phyloP scores from a whole-genome alignment of 2,329 filamentous ascomycete species.

The Pseudogymnoascus sp. region DNA sequence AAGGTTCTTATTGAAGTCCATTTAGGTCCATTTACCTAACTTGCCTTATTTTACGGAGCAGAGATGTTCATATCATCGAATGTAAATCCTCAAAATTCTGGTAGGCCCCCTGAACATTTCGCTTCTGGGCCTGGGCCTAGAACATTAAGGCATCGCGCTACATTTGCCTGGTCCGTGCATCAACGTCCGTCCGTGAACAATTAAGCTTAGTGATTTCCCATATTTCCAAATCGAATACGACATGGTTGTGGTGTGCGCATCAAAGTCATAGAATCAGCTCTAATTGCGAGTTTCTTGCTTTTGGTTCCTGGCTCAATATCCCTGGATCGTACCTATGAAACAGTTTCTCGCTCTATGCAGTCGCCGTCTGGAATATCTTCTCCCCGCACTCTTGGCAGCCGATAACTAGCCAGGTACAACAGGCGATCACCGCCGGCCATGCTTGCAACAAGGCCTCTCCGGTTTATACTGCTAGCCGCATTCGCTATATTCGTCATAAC shows the following conservation, averaged over 20 bases:
- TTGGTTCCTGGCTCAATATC: neutral
- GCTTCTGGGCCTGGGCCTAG: neutral
- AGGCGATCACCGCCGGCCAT: neutral
- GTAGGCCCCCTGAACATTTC: neutral
- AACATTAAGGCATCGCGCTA: neutral
- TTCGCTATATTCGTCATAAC: neutral
- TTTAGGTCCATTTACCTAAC: neutral
- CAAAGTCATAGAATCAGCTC: neutral
- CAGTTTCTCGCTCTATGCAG: neutral
- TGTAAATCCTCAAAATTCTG: neutral
- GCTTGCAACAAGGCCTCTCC: neutral
- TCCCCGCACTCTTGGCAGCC: neutral
- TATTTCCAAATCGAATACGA: neutral
- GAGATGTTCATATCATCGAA: neutral
- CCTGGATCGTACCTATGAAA: neutral
- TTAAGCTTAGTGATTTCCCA: neutral
- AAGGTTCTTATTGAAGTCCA: neutral
- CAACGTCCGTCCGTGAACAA: neutral
- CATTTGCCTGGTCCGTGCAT: neutral
- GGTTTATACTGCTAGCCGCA: neutral
- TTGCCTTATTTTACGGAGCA: neutral
- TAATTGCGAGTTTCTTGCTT: neutral
- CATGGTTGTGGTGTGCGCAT: neutral
- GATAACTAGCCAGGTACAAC: conserved; percentile 1
- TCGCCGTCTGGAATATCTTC: neutral